Evolutionary conservation across 208 protist species (phyloP).

Genomic region (Acanthamoeba healyi): DNA sequence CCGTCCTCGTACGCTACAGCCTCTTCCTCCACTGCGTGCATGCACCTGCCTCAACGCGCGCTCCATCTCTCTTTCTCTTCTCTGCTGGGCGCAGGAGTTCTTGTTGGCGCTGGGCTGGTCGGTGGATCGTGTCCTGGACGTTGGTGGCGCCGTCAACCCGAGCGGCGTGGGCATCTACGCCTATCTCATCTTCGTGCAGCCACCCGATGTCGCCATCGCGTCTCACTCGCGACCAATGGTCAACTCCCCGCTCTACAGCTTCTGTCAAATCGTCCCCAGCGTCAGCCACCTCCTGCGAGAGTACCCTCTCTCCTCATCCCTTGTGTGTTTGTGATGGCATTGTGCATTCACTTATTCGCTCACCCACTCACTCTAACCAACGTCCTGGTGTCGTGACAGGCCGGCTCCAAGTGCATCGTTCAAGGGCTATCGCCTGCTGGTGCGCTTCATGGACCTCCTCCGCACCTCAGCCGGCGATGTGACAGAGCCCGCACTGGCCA

Average conservation of each 20-base stretch:
- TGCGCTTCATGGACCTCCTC: slow-evolving; percentile 15
- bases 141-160: neutral
- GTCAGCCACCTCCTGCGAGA: slow-evolving; percentile 40
- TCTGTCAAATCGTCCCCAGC: slow-evolving; percentile 1
- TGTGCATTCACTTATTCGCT: too few species aligned
- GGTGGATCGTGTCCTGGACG: neutral
- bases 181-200: slow-evolving; percentile 1
- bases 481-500: neutral
- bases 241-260: slow-evolving; percentile 14
- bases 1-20: neutral
- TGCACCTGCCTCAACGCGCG: too few species aligned
- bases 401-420: slow-evolving; percentile 26
- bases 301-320: neutral
- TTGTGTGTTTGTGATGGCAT: too few species aligned
- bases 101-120: slow-evolving; percentile 23
- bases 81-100: neutral
- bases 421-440: slow-evolving; percentile 45
- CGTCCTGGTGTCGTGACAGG: neutral
- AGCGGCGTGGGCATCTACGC: slow-evolving; percentile 16
- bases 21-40: neutral
- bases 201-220: neutral
- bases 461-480: neutral
- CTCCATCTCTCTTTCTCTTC: neutral
- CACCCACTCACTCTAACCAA: neutral
- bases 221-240: neutral